A percentile compares a stretch with the other conserved stretches of the same genome.
These are phyloP conservation scores for Cryptococcus sp. DNA, from an alignment of 1,284 basidiomycete species.

Conservation along the genomic window DNA sequence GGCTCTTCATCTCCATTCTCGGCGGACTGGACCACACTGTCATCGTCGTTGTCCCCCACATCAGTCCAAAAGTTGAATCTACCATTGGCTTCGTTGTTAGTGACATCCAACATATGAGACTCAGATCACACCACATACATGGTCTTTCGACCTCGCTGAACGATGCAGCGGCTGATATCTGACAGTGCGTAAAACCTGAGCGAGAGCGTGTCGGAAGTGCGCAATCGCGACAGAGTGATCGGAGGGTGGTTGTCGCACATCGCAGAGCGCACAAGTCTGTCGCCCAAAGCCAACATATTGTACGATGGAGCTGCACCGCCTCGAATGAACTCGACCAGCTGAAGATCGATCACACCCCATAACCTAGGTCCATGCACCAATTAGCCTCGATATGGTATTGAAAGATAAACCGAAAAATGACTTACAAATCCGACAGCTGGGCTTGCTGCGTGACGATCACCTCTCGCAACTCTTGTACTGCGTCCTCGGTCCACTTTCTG, in stretches of 20 bases:
- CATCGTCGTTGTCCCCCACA: conserved; percentile 4
- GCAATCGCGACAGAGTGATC: conserved; percentile 22
- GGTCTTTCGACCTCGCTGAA: conserved; percentile 30
- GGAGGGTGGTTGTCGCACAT: conserved; percentile 21
- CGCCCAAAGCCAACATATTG: conserved; percentile 34
- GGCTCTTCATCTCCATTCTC: conserved; percentile 23
- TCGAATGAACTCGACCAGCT: conserved; percentile 34
- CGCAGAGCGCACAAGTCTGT: conserved; percentile 26
- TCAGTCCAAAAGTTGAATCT: conserved; percentile 29
- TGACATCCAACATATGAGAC: not conserved
- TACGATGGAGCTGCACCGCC: conserved; percentile 34
- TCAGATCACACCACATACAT: conserved; percentile 15
- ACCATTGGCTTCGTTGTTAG: not conserved
- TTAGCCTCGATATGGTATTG: not conserved
- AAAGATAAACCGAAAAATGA: not conserved
- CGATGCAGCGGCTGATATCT: conserved; percentile 35
- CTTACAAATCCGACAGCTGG: conserved; percentile 30
- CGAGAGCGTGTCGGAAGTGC: conserved; percentile 25
- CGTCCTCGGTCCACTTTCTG: conserved; percentile 39
- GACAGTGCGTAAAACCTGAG: conserved; percentile 32
- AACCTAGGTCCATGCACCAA: conserved; percentile 13
- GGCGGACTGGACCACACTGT: not conserved
- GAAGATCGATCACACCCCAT: conserved; percentile 39
- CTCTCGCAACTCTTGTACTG: conserved; percentile 24
- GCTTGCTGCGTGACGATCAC: conserved; percentile 24